Evolutionary conservation across 2,329 filamentous ascomycete genomes (phyloP).

Genomic region (Penicillium sp.): DNA sequence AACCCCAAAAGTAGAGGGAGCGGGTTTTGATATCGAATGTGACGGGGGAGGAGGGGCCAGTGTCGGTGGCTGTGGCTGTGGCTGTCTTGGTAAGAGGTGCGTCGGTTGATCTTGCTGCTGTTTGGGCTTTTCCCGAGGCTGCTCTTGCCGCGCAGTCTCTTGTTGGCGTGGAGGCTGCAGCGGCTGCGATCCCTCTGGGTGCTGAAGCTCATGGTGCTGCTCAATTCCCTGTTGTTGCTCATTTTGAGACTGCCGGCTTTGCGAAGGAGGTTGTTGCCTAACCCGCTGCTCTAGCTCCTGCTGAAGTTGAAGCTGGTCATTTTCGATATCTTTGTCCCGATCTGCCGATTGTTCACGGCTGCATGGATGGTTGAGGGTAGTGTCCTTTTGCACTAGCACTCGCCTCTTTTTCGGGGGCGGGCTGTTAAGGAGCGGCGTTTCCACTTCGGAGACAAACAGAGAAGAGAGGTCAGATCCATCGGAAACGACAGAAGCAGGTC

Average conservation of each 20-base stretch:
- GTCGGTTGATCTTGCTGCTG: background rate
- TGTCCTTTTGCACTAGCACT: background rate
- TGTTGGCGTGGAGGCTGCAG: background rate
- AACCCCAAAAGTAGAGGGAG: background rate
- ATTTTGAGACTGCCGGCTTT: background rate
- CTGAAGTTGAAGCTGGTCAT: background rate
- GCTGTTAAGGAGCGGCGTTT: background rate
- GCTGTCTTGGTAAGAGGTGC: background rate
- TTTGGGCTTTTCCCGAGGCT: background rate
- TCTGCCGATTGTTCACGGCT: background rate
- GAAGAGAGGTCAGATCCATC: constrained; percentile 1
- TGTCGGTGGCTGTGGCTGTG: too few species aligned
- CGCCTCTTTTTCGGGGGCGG: background rate
- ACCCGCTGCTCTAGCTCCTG: background rate
- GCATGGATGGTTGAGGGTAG: background rate
- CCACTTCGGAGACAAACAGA: constrained; percentile 14
- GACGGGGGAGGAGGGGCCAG: background rate
- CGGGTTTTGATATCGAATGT: background rate
- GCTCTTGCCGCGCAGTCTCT: background rate
- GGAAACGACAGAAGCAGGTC: background rate
- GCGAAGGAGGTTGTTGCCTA: background rate
- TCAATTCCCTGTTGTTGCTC: background rate
- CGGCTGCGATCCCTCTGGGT: background rate
- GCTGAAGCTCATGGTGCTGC: background rate
- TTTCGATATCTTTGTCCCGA: background rate